Percentiles rank a stretch among this genome's conserved stretches.
These are phyloP conservation scores for Lentinula aciculospora DNA, from an alignment of 768 basidiomycete species.

Conservation along the genomic window DNA sequence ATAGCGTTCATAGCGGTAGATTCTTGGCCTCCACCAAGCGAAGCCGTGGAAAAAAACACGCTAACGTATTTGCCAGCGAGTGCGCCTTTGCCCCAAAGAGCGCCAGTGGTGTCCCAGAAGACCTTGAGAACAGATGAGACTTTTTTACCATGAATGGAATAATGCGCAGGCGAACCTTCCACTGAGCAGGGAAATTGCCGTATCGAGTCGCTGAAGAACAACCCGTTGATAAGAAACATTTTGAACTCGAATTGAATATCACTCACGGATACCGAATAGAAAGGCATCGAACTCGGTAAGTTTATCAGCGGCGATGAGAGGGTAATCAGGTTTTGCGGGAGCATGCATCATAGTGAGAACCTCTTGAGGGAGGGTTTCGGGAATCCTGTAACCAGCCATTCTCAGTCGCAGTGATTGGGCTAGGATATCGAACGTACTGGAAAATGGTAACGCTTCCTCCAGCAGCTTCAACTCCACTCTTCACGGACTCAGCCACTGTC, in stretches of 20 bases:
- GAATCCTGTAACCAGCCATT: constrained; percentile 38
- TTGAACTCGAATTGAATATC: constrained; percentile 17
- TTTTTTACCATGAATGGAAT: neutral
- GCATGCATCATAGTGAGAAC: constrained; percentile 67
- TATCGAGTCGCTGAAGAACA: constrained; percentile 25
- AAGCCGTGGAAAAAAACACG: constrained; percentile 67
- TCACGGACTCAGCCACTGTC: constrained; percentile 56
- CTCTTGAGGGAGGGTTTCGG: constrained; percentile 73
- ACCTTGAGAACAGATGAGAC: constrained; percentile 26
- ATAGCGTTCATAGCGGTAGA: constrained; percentile 44
- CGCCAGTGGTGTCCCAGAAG: constrained; percentile 76
- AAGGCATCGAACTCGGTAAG: constrained; percentile 63
- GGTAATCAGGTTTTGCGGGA: constrained; percentile 66
- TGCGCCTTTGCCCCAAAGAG: constrained; percentile 52
- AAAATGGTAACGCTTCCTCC: constrained; percentile 48
- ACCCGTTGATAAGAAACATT: neutral
- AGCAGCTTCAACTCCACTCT: constrained; percentile 38
- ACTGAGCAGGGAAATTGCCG: constrained; percentile 76
- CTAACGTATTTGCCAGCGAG: constrained; percentile 73
- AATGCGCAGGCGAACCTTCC: constrained; percentile 45
- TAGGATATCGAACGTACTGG: constrained; percentile 36
- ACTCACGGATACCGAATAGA: constrained; percentile 74
- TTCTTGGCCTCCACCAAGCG: constrained; percentile 82
- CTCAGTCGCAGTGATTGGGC: neutral
- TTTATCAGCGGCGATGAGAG: constrained; percentile 48